These are phyloP conservation scores for Monosporascus sp. DNA, from an alignment of 2,329 filamentous ascomycete genomes.

Conservation along the genomic window DNA sequence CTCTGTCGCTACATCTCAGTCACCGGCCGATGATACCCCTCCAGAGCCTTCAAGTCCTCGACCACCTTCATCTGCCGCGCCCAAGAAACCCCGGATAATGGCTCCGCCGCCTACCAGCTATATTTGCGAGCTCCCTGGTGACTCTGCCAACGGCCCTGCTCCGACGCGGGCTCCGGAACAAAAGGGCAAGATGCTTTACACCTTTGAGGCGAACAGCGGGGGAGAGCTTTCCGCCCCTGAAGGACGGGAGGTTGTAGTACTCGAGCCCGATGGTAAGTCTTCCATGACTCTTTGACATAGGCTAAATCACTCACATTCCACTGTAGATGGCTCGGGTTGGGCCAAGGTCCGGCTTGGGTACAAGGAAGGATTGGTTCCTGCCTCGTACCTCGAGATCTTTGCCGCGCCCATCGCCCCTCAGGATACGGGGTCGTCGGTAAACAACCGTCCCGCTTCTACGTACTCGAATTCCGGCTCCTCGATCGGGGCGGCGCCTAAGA, in stretches of 20 bases:
- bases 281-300: neutral
- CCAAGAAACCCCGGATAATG: conserved; percentile 65
- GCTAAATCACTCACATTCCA: conserved; percentile 22
- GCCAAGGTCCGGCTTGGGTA: conserved; percentile 71
- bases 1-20: conserved; percentile 32
- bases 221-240: conserved; percentile 79
- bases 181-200: conserved; percentile 83
- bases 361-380: conserved; percentile 80
- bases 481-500: conserved; percentile 55
- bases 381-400: conserved; percentile 72
- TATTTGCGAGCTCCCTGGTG: conserved; percentile 60
- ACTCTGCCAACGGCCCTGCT: conserved; percentile 37
- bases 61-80: conserved; percentile 38
- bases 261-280: conserved; percentile 82
- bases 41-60: conserved; percentile 39
- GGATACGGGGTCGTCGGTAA: conserved; percentile 37
- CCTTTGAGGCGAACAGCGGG: conserved; percentile 72
- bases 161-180: conserved; percentile 42
- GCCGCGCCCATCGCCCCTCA: conserved; percentile 40
- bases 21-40: conserved; percentile 46
- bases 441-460: conserved; percentile 61
- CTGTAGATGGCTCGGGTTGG: conserved; percentile 83
- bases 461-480: conserved; percentile 76
- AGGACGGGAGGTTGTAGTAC: conserved; percentile 67
- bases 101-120: conserved; percentile 85